Percentiles rank a stretch among this genome's conserved stretches.
phyloP scores from a whole-genome alignment of 2,329 filamentous ascomycete species.

The Alternaria infectoria region DNA sequence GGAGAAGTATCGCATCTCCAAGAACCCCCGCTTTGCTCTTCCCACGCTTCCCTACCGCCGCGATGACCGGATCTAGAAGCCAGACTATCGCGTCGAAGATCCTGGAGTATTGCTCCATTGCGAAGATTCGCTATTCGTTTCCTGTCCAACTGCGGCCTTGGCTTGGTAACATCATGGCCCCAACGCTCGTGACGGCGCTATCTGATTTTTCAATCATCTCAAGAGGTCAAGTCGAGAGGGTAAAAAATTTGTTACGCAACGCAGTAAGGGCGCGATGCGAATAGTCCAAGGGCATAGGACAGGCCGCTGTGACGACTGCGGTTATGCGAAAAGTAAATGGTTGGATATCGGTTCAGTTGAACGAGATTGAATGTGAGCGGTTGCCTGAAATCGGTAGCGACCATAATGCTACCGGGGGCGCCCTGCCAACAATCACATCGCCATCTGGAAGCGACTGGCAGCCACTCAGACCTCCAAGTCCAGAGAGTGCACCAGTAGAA shows the following conservation, averaged over 20 bases:
- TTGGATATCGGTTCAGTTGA: neutral
- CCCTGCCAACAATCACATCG: neutral
- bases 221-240: neutral
- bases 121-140: too few relatives aligned
- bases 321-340: neutral
- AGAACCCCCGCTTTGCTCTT: too few relatives aligned
- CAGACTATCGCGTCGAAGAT: too few relatives aligned
- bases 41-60: too few relatives aligned
- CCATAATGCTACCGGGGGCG: neutral
- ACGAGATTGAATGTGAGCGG: neutral
- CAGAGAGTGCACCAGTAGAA: fast-evolving
- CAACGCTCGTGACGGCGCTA: too few relatives aligned
- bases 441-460: neutral
- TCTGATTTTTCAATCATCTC: neutral
- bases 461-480: neutral
- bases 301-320: neutral
- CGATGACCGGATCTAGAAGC: too few relatives aligned
- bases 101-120: too few relatives aligned
- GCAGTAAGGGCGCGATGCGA: neutral
- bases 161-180: too few relatives aligned
- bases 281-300: neutral
- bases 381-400: neutral
- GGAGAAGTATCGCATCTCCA: too few relatives aligned
- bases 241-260: neutral
- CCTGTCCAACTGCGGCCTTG: too few relatives aligned